Evolutionary conservation across 2,329 filamentous ascomycete genomes (phyloP).

Genomic region (Xylaria sp.): DNA sequence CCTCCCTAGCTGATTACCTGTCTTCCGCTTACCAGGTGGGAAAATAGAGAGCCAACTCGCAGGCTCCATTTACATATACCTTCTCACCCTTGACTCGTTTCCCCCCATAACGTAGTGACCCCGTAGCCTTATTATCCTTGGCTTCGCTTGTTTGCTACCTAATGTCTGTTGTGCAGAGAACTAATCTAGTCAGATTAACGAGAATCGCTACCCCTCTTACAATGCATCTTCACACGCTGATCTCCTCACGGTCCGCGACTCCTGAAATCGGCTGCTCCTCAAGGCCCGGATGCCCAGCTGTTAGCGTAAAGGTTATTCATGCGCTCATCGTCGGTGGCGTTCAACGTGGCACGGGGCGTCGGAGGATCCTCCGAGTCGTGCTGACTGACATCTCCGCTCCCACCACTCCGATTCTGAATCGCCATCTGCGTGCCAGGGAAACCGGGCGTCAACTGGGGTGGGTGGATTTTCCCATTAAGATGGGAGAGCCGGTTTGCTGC

Average conservation of each 20-base stretch:
- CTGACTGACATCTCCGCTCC: background rate
- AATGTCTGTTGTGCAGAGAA: background rate
- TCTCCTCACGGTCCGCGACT: background rate
- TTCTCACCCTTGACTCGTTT: background rate
- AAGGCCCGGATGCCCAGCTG: slow-evolving; percentile 43
- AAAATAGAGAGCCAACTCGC: slow-evolving; percentile 5
- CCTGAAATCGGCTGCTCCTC: background rate
- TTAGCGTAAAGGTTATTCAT: slow-evolving; percentile 43
- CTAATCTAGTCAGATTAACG: background rate
- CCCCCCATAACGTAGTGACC: background rate
- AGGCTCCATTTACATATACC: slow-evolving; percentile 20
- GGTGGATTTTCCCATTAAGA: slow-evolving; percentile 27
- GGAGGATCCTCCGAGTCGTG: background rate
- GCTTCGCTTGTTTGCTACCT: background rate
- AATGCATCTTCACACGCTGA: background rate
- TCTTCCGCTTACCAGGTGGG: background rate
- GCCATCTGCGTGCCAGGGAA: slow-evolving; percentile 34
- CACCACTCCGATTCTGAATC: slow-evolving; percentile 10
- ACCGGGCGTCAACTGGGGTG: slow-evolving; percentile 39
- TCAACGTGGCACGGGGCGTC: slow-evolving; percentile 42
- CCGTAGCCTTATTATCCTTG: background rate
- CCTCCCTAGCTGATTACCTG: slow-evolving; percentile 2
- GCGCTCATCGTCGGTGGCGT: slow-evolving; percentile 42
- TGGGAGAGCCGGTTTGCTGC: background rate
- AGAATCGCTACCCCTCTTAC: background rate